Percentiles rank a stretch among this genome's conserved stretches.
Evolutionary conservation across 2,329 filamentous ascomycete genomes (phyloP).

Genomic region (Ophiostoma quercus): DNA sequence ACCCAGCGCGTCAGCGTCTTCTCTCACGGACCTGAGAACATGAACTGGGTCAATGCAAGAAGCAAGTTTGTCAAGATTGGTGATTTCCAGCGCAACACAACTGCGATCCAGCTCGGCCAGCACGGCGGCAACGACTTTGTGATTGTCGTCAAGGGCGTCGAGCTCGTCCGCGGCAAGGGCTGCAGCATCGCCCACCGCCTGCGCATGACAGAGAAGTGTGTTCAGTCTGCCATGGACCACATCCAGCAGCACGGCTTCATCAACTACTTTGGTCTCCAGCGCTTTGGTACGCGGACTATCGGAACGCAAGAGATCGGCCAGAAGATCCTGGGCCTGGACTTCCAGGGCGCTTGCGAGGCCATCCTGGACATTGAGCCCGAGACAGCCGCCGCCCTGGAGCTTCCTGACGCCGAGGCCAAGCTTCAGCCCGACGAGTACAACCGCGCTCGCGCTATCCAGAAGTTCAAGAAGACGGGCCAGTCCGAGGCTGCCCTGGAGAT

Average conservation of each 20-base stretch:
- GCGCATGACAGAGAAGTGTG: slow-evolving; percentile 43
- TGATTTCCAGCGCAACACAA: slow-evolving; percentile 70
- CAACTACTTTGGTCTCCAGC: slow-evolving; percentile 97
- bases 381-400: slow-evolving; percentile 40
- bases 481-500: slow-evolving; percentile 56
- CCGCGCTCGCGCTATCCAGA: slow-evolving; percentile 71
- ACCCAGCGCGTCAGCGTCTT: slow-evolving; percentile 71
- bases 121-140: slow-evolving; percentile 86
- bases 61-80: slow-evolving; percentile 63
- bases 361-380: slow-evolving; percentile 68
- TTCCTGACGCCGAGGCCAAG: slow-evolving; percentile 38
- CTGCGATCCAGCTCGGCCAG: slow-evolving; percentile 74
- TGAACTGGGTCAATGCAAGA: slow-evolving; percentile 61
- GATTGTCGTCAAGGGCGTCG: slow-evolving; percentile 83
- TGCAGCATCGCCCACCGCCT: slow-evolving; percentile 46
- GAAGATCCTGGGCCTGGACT: slow-evolving; percentile 76
- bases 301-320: slow-evolving; percentile 82
- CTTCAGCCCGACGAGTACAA: slow-evolving; percentile 70
- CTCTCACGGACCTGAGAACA: slow-evolving; percentile 48
- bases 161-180: slow-evolving; percentile 47
- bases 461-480: slow-evolving; percentile 61
- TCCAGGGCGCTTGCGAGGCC: slow-evolving; percentile 70
- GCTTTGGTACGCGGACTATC: slow-evolving; percentile 82
- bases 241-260: slow-evolving; percentile 76
- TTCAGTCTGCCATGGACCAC: slow-evolving; percentile 58